Evolutionary conservation across 805 yeast genomes (phyloP), one percentile per base, ranked within the genome.

Genomic region (Torulaspora maleeae): DNA sequence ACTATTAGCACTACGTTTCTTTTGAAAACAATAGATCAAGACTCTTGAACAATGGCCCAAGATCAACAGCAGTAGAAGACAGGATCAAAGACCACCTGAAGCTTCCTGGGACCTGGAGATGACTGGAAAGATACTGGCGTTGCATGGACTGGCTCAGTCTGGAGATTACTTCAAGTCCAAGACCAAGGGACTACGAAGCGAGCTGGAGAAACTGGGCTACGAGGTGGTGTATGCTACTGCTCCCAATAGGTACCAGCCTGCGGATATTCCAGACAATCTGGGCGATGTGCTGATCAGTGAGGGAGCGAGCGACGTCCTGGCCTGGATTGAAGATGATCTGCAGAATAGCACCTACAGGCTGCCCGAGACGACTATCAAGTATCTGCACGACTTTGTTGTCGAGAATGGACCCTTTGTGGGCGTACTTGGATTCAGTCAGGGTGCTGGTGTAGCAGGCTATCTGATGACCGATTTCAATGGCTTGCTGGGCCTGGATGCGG

Each of bases 141-240:
- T 93, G 12, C 99, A 91, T 58, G 99, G 99, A 1, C 83, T 78
- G 60, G 87, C 90, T 1, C 96, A 91, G 68, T 82, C 83, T 30
- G 88, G 95, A 1, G 72, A 81, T 10, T 74, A 82, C 4, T 91
- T 89, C 67, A 78, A 86, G 25, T 83, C 83, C 38, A 93, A 93
- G 63, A 82, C 96, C 0, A 82, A 91, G 12, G 96, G 91, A 0
- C 73, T 93, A 24, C 73, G 97, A 28, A 85, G 86, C 54, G 78
- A 78, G 27, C 70, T 93, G 19, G 73, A 74, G 47, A 64, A 62
- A 37, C 51, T 54, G 15, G 85, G 89, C 4, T 84, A 80, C 57
- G 86, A 82, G 50, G 72, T 88, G 9, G 71, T 77, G 9, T 93
- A 85, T 60, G 69, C 90, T 20, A 80, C 88, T 44, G 98, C 85